Evolutionary conservation across 345 rosid genomes (phyloP).

Genomic region (Ricinus communis): DNA sequence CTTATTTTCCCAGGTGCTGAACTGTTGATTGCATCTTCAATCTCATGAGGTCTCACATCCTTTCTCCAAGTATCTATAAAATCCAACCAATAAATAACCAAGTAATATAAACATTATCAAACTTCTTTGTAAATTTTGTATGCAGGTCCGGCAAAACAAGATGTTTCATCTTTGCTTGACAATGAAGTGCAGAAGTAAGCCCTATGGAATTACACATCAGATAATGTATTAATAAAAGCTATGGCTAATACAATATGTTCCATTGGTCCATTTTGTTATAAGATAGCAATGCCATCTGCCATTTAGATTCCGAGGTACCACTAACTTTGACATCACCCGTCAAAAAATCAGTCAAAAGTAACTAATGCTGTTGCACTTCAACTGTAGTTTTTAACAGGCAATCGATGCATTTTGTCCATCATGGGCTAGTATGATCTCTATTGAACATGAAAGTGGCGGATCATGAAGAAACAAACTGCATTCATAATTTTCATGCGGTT

Average conservation of each 20-base stretch:
- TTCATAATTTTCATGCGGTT: neutral
- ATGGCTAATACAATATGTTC: neutral
- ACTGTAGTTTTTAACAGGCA: neutral
- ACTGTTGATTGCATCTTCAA: constrained; percentile 64
- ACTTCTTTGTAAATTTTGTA: neutral
- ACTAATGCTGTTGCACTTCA: neutral
- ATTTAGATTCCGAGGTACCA: neutral
- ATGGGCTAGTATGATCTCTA: neutral
- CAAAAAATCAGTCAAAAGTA: neutral
- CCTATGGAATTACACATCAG: no score
- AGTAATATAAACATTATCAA: neutral
- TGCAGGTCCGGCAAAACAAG: neutral
- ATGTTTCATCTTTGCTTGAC: neutral
- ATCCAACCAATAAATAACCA: neutral
- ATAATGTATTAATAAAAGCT: neutral
- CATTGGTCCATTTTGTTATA: neutral
- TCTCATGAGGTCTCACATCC: constrained; percentile 55
- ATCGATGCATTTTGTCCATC: neutral
- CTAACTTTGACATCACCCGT: neutral
- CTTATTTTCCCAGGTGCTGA: constrained; percentile 66
- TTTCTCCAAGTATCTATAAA: constrained; percentile 84
- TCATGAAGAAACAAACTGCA: neutral
- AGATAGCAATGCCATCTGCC: neutral
- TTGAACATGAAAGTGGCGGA: neutral
- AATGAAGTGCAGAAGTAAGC: neutral